Base-by-base conservation (phyloP, 306 rosid species). In the Amphicarpaea edgeworthii region DNA sequence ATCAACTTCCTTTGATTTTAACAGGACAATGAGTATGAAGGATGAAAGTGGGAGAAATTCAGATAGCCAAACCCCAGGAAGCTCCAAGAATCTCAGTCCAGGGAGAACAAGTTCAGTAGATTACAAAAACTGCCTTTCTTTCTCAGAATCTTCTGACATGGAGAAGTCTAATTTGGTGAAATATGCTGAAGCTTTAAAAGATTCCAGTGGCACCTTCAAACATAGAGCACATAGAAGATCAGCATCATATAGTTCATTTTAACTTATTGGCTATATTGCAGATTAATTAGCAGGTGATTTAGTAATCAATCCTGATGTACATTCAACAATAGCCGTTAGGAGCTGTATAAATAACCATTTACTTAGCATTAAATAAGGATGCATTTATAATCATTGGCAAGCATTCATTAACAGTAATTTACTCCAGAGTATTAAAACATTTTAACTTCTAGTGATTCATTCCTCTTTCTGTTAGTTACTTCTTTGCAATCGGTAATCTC, bases 111-210 rank as follows among this genome's bases (percentile, higher is more conserved):
- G 75, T 65, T 63, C 78, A 34, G 76, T 28, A 64, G 82, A 86
- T 40, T 65, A 50, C 2, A 88, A 62, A 88, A 64, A 59, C 70
- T 72, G 15, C 0, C 16, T 16, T 16, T 75, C 75, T 59, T 79
- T 78, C 63, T 70, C 79, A 0, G 97, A 86, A 26, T 73, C 83
- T 53, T 14, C 82, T 19, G 42, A 8, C 45, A 12, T 67, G 0
- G 89, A 86, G 34, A 89, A 83, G 43, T 76, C 83, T 43, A 90
- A 83, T 83, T 75, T 95, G 81, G 73, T 75, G 74, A 90, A 95
- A 81, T 95, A 92, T 81, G 99, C 99, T 19, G 92, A 83, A 70
- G 97, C 84, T 77, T 72, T 92, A 50, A 87, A 78, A 59, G 81
- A 85, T 55, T 83, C 97, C 68, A 68, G 78, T 17, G 79, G 8